A percentile compares a stretch with the other conserved stretches of the same genome.
Evolutionary conservation across 2,329 filamentous ascomycete species (phyloP).

Genomic region (Exserohilum turcica): DNA sequence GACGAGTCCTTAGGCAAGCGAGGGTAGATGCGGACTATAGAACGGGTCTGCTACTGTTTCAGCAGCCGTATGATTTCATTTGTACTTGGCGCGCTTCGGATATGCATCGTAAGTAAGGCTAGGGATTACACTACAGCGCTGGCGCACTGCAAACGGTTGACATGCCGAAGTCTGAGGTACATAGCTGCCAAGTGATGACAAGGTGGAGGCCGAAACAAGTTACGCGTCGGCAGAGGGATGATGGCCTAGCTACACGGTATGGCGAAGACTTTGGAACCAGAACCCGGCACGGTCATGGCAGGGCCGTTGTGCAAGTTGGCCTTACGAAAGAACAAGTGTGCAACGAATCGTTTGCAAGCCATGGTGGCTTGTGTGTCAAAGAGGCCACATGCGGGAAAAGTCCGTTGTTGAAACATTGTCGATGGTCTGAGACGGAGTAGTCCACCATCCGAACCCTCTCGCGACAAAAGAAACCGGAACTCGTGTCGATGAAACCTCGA

Average conservation of each 20-base stretch:
- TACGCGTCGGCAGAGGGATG: background rate
- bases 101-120: background rate
- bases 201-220: background rate
- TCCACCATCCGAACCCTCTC: background rate
- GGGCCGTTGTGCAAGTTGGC: background rate
- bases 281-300: background rate
- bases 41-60: background rate
- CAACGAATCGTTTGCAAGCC: background rate
- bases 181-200: background rate
- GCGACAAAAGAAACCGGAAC: background rate
- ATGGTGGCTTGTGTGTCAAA: background rate
- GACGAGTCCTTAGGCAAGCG: background rate
- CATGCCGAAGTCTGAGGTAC: background rate
- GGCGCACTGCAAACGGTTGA: background rate
- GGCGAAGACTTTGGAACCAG: background rate
- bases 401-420: conserved; percentile 1
- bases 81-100: background rate
- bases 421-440: background rate
- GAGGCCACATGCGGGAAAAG: background rate
- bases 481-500: background rate
- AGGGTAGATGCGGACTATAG: background rate
- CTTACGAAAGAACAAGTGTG: background rate
- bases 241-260: background rate
- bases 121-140: background rate
- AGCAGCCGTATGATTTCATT: background rate